Evolutionary conservation across 768 basidiomycete genomes (phyloP).

Genomic region (Calvatia gigantea): DNA sequence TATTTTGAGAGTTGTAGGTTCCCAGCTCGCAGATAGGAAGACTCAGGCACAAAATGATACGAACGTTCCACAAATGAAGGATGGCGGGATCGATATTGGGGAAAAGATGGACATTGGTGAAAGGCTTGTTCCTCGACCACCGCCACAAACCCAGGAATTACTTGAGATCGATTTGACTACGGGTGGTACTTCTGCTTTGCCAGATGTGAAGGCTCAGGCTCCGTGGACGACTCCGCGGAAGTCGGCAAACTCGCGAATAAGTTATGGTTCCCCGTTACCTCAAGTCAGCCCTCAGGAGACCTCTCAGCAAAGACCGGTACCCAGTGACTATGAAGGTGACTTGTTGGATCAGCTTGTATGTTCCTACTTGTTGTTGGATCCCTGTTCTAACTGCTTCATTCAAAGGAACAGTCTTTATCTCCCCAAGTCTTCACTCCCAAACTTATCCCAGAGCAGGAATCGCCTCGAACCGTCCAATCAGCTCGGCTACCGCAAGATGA

Average conservation of each 20-base stretch:
- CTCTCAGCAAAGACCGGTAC: not conserved
- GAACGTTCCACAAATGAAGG: not conserved
- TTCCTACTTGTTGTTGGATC: not conserved
- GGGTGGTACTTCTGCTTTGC: not conserved
- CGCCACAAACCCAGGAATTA: not conserved
- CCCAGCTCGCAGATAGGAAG: not conserved
- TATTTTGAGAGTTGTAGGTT: not conserved
- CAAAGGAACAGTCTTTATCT: not conserved
- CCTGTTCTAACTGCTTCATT: not conserved
- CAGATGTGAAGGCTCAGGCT: not conserved
- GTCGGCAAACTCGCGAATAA: not conserved
- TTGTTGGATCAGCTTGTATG: slow-evolving; percentile 3
- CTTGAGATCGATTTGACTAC: not conserved
- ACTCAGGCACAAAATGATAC: not conserved
- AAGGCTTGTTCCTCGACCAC: not conserved
- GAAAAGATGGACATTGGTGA: not conserved
- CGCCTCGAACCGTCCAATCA: too few species aligned
- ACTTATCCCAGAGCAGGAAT: not conserved
- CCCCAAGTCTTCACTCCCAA: not conserved
- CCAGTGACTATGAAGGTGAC: not conserved
- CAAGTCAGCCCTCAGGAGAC: not conserved
- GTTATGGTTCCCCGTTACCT: not conserved
- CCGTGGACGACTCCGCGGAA: not conserved
- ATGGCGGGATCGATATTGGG: not conserved
- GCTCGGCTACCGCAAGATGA: not conserved